phyloP scores from a whole-genome alignment of 73 alveolate species.

The Blepharisma stoltei region DNA sequence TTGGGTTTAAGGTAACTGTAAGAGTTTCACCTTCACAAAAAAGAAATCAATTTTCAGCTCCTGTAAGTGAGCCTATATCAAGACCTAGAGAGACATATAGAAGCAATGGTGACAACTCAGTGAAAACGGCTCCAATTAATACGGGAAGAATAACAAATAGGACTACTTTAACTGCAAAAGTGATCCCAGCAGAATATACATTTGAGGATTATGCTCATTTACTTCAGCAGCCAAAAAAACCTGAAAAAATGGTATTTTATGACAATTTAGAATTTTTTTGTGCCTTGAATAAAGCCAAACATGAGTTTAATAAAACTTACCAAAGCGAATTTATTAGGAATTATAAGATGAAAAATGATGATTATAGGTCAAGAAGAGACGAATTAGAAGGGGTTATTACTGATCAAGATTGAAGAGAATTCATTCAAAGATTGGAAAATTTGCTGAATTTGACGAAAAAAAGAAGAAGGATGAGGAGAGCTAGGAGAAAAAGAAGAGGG shows the following conservation, averaged over 20 bases:
- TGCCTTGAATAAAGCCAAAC: conserved; percentile 53
- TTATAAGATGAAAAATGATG: conserved; percentile 57
- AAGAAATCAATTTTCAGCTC: background rate
- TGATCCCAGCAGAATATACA: background rate
- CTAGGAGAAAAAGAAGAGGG: conserved; percentile 67
- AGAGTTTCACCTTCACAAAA: conserved; percentile 3
- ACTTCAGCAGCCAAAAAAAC: conserved; percentile 3
- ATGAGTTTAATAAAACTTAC: conserved; percentile 59
- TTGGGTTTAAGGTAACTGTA: background rate
- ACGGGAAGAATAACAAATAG: background rate
- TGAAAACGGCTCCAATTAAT: conserved; percentile 8
- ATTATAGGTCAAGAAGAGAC: conserved; percentile 67
- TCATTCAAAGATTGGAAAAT: conserved; percentile 43
- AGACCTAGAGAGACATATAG: background rate
- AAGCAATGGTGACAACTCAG: background rate
- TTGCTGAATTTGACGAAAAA: conserved; percentile 47
- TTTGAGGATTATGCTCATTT: conserved; percentile 22
- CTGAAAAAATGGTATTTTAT: conserved; percentile 33
- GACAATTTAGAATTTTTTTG: conserved; percentile 62
- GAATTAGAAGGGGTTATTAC: conserved; percentile 65
- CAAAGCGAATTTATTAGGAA: conserved; percentile 47
- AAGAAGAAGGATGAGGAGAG: conserved; percentile 45
- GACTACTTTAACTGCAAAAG: background rate
- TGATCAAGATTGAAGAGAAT: conserved; percentile 52
- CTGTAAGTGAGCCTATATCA: background rate